phyloP scores from a whole-genome alignment of 306 rosid species.

The Sechiopsis laciniata region DNA sequence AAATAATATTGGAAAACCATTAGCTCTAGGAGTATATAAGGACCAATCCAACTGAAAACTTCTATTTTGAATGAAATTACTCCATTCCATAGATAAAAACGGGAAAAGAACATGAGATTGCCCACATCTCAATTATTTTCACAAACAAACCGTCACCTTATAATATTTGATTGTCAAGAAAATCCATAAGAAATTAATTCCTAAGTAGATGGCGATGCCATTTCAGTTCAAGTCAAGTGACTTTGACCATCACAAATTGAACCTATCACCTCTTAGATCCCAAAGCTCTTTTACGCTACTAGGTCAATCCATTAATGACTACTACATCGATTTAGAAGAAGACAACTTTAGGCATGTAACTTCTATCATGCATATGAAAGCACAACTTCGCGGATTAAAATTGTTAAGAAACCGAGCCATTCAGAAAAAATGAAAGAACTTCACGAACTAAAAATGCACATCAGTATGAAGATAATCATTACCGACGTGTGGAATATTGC shows the following conservation, averaged over 20 bases:
- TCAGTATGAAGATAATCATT: conserved; percentile 22
- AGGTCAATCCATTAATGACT: too few relatives aligned
- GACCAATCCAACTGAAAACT: neutral
- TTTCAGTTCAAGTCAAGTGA: too few relatives aligned
- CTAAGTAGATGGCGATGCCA: too few relatives aligned
- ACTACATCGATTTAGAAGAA: neutral
- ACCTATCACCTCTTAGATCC: too few relatives aligned
- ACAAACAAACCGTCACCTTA: too few relatives aligned
- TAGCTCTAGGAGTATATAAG: neutral
- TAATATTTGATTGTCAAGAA: too few relatives aligned
- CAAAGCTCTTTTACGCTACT: too few relatives aligned
- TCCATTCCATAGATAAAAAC: neutral
- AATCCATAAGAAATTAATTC: too few relatives aligned
- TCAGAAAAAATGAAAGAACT: too few relatives aligned
- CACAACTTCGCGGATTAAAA: neutral
- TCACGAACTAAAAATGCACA: neutral
- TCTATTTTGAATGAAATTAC: neutral
- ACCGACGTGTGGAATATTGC: conserved; percentile 94
- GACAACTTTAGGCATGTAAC: neutral
- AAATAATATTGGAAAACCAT: neutral
- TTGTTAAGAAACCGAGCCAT: neutral
- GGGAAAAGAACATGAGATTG: neutral
- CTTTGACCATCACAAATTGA: too few relatives aligned
- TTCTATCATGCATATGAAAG: neutral
- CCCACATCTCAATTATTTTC: too few relatives aligned